Evolutionary conservation across 192 early-diverging fungal genomes (phyloP).

Genomic region (Martensiomyces pterosporus): DNA sequence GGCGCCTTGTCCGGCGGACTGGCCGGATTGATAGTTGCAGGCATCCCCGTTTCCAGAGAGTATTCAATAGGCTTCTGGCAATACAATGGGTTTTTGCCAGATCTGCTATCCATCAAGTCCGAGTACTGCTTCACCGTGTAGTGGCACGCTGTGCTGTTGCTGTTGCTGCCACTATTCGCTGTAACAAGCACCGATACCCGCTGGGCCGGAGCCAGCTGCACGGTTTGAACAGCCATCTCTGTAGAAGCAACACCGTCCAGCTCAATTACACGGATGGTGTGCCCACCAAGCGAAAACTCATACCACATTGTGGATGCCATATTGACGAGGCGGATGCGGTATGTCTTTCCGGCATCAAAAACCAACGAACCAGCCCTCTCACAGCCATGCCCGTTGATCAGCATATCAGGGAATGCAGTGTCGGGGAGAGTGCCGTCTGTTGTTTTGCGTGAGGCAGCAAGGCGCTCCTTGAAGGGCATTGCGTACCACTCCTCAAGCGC

Average conservation of each 20-base stretch:
- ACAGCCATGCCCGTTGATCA: conserved; percentile 13
- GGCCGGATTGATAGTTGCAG: no score
- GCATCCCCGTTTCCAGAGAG: no score
- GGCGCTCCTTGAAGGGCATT: conserved; percentile 39
- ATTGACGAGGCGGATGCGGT: conserved; percentile 73
- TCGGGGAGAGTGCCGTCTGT: no score
- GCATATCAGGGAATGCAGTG: conserved; percentile 39
- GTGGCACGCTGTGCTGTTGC: conserved; percentile 61
- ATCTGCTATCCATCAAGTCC: conserved; percentile 48
- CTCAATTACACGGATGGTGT: conserved; percentile 66
- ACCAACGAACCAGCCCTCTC: conserved; percentile 32
- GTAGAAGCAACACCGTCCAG: conserved; percentile 58
- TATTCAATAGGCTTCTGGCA: no score
- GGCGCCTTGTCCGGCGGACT: conserved; percentile 23
- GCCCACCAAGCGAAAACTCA: conserved; percentile 64
- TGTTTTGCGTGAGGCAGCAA: conserved; percentile 48
- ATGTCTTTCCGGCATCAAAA: conserved; percentile 67
- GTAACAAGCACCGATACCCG: conserved; percentile 66
- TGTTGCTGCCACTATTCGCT: conserved; percentile 47
- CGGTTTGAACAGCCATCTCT: conserved; percentile 38
- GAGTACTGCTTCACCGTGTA: conserved; percentile 52
- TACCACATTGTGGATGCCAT: conserved; percentile 63
- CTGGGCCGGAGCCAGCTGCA: conserved; percentile 60
- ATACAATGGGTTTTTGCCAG: conserved; percentile 36
- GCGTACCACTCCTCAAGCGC: conserved; percentile 63